These are phyloP conservation scores for Immersiporthe knoxdaviesiana DNA, from an alignment of 2,329 filamentous ascomycete genomes.

Conservation along the genomic window DNA sequence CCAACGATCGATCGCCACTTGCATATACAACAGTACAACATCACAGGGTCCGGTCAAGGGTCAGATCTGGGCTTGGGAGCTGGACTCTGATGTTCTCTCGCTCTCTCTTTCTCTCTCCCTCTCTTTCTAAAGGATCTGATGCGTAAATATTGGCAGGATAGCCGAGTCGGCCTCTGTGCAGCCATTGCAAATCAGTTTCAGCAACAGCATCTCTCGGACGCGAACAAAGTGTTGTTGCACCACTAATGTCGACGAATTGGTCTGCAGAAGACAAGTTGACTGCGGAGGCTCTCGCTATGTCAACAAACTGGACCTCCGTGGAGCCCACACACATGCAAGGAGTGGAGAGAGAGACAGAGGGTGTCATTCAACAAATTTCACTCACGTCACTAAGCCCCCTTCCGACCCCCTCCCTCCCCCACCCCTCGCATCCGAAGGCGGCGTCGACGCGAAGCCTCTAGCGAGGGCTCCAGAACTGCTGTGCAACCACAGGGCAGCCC, in stretches of 20 bases:
- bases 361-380: neutral
- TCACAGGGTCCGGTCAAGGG: neutral
- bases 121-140: neutral
- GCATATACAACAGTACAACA: neutral
- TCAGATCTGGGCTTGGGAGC: neutral
- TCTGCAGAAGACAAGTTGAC: neutral
- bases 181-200: neutral
- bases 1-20: conserved; percentile 3
- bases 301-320: neutral
- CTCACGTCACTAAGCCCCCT: neutral
- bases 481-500: conserved; percentile 18
- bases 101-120: no score
- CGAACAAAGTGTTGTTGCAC: neutral
- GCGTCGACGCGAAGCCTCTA: conserved; percentile 7
- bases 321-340: neutral
- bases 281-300: neutral
- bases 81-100: neutral
- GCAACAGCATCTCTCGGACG: neutral
- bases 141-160: neutral
- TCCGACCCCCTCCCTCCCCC: no score
- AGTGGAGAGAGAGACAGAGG: neutral
- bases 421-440: neutral
- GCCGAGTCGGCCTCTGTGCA: neutral
- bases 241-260: neutral
- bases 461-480: conserved; percentile 1